Evolutionary conservation across 352 stramenopile genomes (phyloP).

Genomic region (Thalassiosira pacifica): DNA sequence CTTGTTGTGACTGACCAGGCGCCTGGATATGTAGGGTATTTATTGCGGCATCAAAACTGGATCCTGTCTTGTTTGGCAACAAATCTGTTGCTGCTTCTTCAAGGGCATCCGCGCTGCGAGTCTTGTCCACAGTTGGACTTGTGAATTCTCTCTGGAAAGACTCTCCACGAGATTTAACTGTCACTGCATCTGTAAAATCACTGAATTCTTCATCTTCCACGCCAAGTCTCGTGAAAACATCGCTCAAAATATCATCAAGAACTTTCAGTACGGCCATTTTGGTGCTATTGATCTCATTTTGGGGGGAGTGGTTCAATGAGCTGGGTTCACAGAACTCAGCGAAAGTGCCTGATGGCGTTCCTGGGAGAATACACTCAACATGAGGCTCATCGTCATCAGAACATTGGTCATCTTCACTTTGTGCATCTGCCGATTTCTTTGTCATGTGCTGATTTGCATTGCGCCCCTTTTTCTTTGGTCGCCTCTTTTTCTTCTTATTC

Average conservation of each 20-base stretch:
- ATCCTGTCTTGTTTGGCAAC: constrained; percentile 46
- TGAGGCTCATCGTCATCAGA: constrained; percentile 39
- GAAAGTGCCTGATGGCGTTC: constrained; percentile 5
- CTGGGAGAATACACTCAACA: constrained; percentile 55
- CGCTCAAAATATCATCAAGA: constrained; percentile 73
- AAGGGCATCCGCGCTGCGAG: constrained; percentile 32
- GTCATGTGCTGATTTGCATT: constrained; percentile 31
- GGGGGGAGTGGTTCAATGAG: constrained; percentile 1
- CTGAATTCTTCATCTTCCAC: constrained; percentile 48
- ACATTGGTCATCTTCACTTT: constrained; percentile 25
- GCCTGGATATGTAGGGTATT: constrained; percentile 24
- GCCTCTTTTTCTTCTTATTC: constrained; percentile 64
- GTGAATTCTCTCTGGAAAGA: constrained; percentile 9
- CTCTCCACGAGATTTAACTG: constrained; percentile 33
- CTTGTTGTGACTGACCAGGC: constrained; percentile 41
- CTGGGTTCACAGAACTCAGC: constrained; percentile 24
- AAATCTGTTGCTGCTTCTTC: constrained; percentile 48
- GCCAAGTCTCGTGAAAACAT: constrained; percentile 72
- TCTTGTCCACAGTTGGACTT: constrained; percentile 10
- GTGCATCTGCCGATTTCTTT: constrained; percentile 5
- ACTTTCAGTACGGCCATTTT: constrained; percentile 61
- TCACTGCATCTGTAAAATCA: constrained; percentile 44
- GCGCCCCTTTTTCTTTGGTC: constrained; percentile 30
- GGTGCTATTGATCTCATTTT: constrained; percentile 23
- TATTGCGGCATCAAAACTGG: constrained; percentile 45